Conservation (phyloP, 345 rosid genomes). For the Camelina laxa region DNA sequence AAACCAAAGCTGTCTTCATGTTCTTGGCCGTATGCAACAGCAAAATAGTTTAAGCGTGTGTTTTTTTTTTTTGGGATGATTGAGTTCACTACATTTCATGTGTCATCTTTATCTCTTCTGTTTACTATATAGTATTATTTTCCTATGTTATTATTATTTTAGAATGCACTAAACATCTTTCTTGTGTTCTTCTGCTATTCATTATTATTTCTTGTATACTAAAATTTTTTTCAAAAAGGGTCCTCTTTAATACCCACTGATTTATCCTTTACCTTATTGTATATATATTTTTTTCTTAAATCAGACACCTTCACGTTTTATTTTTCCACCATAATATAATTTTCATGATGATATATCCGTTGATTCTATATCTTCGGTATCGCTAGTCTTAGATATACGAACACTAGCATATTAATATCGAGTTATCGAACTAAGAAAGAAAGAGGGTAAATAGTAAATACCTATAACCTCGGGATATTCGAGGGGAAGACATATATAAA, state of each 20-base stretch:
- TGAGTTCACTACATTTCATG: constrained; percentile 41
- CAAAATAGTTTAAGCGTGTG: constrained; percentile 33
- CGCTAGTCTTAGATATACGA: not conserved
- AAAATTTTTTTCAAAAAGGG: constrained; percentile 3
- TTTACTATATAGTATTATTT: constrained; percentile 29
- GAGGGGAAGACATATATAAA: not conserved
- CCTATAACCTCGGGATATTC: constrained; percentile 14
- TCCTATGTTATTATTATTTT: not conserved
- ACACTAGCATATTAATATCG: not conserved
- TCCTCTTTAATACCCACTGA: constrained; percentile 32
- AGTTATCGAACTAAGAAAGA: not conserved
- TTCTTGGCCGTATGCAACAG: constrained; percentile 40
- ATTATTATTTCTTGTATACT: constrained; percentile 24
- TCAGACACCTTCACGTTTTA: not conserved
- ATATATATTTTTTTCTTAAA: not conserved
- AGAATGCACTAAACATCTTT: constrained; percentile 18
- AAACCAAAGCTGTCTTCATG: constrained; percentile 45
- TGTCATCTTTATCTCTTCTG: constrained; percentile 43
- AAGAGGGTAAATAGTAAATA: not conserved
- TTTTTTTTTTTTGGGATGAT: constrained; percentile 21
- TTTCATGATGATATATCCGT: not conserved
- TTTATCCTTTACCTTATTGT: constrained; percentile 26
- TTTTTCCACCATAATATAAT: not conserved
- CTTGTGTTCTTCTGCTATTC: constrained; percentile 31
- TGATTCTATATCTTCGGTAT: not conserved